Evolutionary conservation across 345 rosid genomes (phyloP), one percentile per base, ranked within the genome.

Genomic region (Cardamine occulta): DNA sequence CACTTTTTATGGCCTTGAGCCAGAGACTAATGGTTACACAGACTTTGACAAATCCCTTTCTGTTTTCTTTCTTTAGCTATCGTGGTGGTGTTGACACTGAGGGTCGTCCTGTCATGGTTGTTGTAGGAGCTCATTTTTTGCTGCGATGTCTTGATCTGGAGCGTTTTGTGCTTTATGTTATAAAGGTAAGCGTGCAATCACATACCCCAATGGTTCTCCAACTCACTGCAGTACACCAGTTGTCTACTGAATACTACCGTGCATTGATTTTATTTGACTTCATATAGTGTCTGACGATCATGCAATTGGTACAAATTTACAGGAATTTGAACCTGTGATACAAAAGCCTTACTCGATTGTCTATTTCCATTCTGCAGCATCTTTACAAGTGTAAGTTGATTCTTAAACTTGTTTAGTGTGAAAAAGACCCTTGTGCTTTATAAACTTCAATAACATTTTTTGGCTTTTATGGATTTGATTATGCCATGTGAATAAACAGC

Each of bases 321-420:
- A 95, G 99, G 99, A 95, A 82, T 92, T 95, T 75, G 99, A 95
- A 86, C 96, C 98, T 49, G 66, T 95, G 80, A 93, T 95, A 70
- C 96, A 92, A 81, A 95, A 90, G 87, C 97, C 99, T 82, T 95
- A 88, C 57, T 68, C 94, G 8, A 88, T 95, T 75, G 96, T 90
- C 14, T 95, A 95, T 81, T 82, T 95, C 76, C 97, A 95, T 75
- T 95, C 99, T 24, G 97, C 96, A 48, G 97, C 99, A 59, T 89
- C 98, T 35, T 82, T 95, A 78, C 96, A 90, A 80, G 74, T 93
- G 99, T 95, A 87, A 92, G 99, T 83, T 63, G 59, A 35, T 72
- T 59, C 63, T 52, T 72, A 40, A 1, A 11, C 18, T 64, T 37
- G 15, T 64, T 65, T 70, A 17, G 24, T 63, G 23, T 21, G 12